Percentiles rank a stretch among this genome's conserved stretches.
These are phyloP conservation scores for Cladosporium sp. DNA, from an alignment of 2,329 filamentous ascomycete species.

Conservation along the genomic window DNA sequence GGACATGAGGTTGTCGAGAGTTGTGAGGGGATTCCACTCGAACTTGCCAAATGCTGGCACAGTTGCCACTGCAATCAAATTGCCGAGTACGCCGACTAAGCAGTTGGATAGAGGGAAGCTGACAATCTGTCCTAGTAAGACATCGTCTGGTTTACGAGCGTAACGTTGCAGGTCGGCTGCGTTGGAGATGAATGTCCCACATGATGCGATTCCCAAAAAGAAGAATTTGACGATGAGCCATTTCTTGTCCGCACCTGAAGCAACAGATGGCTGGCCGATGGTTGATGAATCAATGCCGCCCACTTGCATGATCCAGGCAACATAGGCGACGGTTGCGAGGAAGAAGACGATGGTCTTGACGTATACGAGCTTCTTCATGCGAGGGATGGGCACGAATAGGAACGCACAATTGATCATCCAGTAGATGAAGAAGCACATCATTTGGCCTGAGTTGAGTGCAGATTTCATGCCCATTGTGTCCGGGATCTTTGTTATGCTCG, in stretches of 20 bases:
- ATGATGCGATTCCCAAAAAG: background rate
- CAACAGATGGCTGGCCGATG: background rate
- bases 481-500: background rate
- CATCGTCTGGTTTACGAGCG: background rate
- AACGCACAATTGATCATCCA: background rate
- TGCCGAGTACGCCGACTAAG: background rate
- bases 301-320: background rate
- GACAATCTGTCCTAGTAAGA: background rate
- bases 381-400: background rate
- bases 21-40: background rate
- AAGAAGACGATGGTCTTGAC: background rate
- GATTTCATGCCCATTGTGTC: background rate
- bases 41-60: background rate
- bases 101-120: background rate
- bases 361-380: background rate
- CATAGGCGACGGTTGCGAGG: background rate
- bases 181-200: background rate
- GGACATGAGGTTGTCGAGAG: background rate
- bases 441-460: background rate
- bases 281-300: background rate
- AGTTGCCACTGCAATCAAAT: background rate
- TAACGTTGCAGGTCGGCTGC: background rate
- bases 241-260: background rate
- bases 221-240: background rate
- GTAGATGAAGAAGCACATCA: background rate